Conservation (phyloP, 768 basidiomycete genomes). For the Lactarius quietus region DNA sequence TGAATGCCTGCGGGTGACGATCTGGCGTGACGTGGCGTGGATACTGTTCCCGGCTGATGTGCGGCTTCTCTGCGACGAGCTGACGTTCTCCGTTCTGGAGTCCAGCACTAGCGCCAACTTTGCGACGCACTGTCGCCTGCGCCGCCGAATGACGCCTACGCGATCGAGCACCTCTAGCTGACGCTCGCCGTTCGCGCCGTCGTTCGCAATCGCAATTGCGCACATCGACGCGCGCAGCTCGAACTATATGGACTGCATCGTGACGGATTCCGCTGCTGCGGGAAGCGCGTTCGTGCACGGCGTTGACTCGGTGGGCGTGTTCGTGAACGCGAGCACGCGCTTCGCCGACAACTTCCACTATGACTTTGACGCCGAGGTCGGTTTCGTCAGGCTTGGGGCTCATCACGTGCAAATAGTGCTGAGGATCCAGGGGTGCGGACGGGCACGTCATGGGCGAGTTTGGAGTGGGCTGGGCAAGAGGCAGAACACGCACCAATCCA, state of each 20-base stretch:
- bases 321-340: conserved; percentile 91
- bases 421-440: no score
- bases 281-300: conserved; percentile 77
- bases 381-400: no score
- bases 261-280: conserved; percentile 71
- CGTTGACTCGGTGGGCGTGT: conserved; percentile 90
- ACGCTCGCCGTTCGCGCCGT: conserved; percentile 74
- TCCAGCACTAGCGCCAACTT: conserved; percentile 37
- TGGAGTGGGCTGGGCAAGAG: no score
- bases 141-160: conserved; percentile 62
- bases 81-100: conserved; percentile 56
- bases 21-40: conserved; percentile 80
- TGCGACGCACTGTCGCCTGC: conserved; percentile 48
- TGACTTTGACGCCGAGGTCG: no score
- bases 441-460: no score
- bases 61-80: conserved; percentile 72
- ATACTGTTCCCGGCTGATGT: conserved; percentile 43
- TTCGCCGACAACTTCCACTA: no score
- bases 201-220: conserved; percentile 67
- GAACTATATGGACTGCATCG: conserved; percentile 91
- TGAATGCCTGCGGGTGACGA: conserved; percentile 56
- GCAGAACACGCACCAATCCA: no score
- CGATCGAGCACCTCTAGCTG: conserved; percentile 84
- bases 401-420: no score
- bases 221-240: conserved; percentile 94